phyloP scores from a whole-genome alignment of 352 stramenopile species.

The Pythium phragmiticola region DNA sequence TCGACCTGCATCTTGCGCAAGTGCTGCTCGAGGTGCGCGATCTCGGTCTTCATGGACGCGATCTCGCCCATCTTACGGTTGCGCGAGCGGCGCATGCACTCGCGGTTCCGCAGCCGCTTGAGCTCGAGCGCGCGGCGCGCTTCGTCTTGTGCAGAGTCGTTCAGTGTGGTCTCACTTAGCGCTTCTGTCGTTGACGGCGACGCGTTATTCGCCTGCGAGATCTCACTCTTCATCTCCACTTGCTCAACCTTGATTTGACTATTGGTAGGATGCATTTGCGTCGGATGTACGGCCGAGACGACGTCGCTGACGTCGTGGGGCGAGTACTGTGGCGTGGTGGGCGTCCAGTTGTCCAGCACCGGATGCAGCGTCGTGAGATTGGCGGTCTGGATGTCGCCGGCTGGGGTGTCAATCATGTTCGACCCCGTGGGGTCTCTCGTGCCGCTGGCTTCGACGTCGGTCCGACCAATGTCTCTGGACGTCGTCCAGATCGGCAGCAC shows the following conservation, averaged over 20 bases:
- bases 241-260: constrained; percentile 16
- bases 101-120: constrained; percentile 29
- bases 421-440: not conserved
- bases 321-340: constrained; percentile 6
- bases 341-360: not conserved
- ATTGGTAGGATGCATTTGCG: not conserved
- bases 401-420: not conserved
- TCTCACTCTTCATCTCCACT: not conserved
- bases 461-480: too few relatives aligned
- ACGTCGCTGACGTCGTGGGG: constrained; percentile 19
- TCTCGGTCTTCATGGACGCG: constrained; percentile 20
- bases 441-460: too few relatives aligned
- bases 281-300: not conserved
- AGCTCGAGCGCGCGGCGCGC: constrained; percentile 15
- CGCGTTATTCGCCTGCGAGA: too few relatives aligned
- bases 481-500: too few relatives aligned
- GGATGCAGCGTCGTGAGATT: constrained; percentile 7
- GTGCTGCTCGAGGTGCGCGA: constrained; percentile 20
- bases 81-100: constrained; percentile 25
- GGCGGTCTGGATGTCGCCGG: not conserved
- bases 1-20: constrained; percentile 17
- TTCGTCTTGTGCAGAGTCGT: not conserved
- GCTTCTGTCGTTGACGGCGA: too few relatives aligned
- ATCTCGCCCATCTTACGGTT: constrained; percentile 25
- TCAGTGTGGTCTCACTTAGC: not conserved